phyloP scores from a whole-genome alignment of 2,329 filamentous ascomycete genomes.

The Epichloe scottii region DNA sequence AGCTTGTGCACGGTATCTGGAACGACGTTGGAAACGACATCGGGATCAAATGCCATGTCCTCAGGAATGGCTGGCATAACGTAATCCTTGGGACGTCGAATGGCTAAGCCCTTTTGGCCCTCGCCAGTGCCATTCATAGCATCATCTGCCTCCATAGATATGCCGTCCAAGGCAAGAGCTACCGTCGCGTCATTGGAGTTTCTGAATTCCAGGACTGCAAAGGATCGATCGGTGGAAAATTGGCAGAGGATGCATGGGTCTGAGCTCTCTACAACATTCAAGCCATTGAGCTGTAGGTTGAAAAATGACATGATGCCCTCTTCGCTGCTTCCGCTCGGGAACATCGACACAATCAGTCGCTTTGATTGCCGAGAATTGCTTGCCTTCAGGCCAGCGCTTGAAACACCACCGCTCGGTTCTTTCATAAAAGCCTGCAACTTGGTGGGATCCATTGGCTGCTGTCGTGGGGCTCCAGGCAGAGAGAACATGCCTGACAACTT shows the following conservation, averaged over 20 bases:
- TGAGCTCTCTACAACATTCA: conserved; percentile 74
- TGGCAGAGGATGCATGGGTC: conserved; percentile 82
- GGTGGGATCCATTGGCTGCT: conserved; percentile 88
- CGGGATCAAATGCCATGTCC: conserved; percentile 60
- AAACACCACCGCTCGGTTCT: conserved; percentile 61
- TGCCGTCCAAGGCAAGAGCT: conserved; percentile 79
- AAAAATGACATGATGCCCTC: conserved; percentile 75
- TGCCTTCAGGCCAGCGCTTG: conserved; percentile 73
- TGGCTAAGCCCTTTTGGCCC: conserved; percentile 50
- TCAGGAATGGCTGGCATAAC: conserved; percentile 75
- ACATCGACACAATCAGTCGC: conserved; percentile 76
- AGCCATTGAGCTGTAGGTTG: conserved; percentile 91
- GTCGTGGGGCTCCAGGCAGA: conserved; percentile 83
- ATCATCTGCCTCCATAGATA: conserved; percentile 69
- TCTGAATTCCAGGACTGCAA: conserved; percentile 87
- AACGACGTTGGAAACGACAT: conserved; percentile 67
- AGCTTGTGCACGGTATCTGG: conserved; percentile 94
- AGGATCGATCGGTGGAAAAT: conserved; percentile 64
- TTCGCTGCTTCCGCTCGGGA: conserved; percentile 61
- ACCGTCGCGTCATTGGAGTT: conserved; percentile 78
- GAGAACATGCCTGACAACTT: conserved; percentile 99
- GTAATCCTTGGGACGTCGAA: conserved; percentile 89
- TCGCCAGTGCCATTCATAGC: conserved; percentile 40
- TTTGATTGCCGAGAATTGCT: conserved; percentile 90
- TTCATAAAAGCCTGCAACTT: conserved; percentile 94